Base-by-base conservation (phyloP, 2,329 filamentous ascomycete genomes). In the Claviceps digitariae region DNA sequence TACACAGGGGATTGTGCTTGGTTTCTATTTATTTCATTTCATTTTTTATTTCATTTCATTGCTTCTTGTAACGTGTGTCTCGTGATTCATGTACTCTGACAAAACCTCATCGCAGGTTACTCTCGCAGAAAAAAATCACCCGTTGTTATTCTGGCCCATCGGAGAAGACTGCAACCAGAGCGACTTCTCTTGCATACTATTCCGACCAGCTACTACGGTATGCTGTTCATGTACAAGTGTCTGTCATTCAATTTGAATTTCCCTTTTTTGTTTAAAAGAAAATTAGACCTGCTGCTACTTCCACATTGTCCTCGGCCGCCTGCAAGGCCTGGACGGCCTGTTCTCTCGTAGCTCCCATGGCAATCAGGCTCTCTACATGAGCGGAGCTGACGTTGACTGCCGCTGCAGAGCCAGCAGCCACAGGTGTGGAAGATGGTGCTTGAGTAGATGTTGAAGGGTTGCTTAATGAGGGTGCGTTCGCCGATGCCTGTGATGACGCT, bases 271-370 rank as follows among this genome's bases (percentile, higher is more conserved):
- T 23, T 52, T 43, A 57, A 41, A 58, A 57, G 20, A 58, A 59
- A 12, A 59, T 59, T 44, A 59, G 45, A 25, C 59, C 54, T 13
- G 56, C 57, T 29, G 55, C 57, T 13, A 58, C 56, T 90, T 97
- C 88, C 8, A 96, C 81, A 63, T 97, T 87, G 21, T 93, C 91
- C 21, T 83, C 83, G 17, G 87, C 87, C 31, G 88, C 87, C 62
- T 90, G 81, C 51, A 98, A 73, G 2, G 90, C 90, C 55, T 85
- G 82, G 51, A 93, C 76, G 1, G 90, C 91, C 60, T 88, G 79
- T 56, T 86, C 78, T 52, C 84, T 77, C 2, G 83, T 80, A 59
- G 93, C 90, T 0, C 91, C 90, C 58, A 97, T 74, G 48, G 82
- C 79, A 48, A 86, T 77, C 40, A 97, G 79, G 62, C 85, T 84